Evolutionary conservation across 78 protist species (phyloP).

Genomic region (Tieghemostelium lacteum): DNA sequence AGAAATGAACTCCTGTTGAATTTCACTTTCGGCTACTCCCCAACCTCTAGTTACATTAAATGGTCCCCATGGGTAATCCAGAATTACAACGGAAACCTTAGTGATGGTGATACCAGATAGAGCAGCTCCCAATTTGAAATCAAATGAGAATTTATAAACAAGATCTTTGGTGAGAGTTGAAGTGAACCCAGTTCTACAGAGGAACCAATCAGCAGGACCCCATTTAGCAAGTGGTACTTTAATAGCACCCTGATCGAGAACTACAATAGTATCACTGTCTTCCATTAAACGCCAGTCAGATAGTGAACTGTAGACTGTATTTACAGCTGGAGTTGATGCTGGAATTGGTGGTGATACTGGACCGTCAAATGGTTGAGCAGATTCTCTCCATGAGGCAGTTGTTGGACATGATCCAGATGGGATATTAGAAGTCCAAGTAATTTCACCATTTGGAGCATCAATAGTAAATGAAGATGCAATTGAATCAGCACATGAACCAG

Average conservation of each 20-base stretch:
- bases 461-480: too few species aligned
- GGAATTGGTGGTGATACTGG: conserved; percentile 21
- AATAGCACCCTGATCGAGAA: conserved; percentile 8
- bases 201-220: not conserved
- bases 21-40: too few species aligned
- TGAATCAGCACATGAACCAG: too few species aligned
- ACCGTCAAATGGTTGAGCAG: not conserved
- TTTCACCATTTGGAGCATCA: too few species aligned
- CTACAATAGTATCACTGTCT: conserved; percentile 5
- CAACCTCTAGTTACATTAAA: too few species aligned
- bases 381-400: conserved; percentile 21
- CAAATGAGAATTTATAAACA: conserved; percentile 10
- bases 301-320: not conserved
- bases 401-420: too few species aligned
- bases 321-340: not conserved
- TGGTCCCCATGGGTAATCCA: conserved; percentile 20
- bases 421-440: too few species aligned
- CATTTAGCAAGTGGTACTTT: not conserved
- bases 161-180: conserved; percentile 20
- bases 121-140: conserved; percentile 15
- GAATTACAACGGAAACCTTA: too few species aligned
- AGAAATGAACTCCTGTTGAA: conserved; percentile 6
- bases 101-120: conserved; percentile 3
- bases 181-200: conserved; percentile 1
- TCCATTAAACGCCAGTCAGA: conserved; percentile 7